Conservation (phyloP, 768 basidiomycete genomes). For the Suillus subluteus region DNA sequence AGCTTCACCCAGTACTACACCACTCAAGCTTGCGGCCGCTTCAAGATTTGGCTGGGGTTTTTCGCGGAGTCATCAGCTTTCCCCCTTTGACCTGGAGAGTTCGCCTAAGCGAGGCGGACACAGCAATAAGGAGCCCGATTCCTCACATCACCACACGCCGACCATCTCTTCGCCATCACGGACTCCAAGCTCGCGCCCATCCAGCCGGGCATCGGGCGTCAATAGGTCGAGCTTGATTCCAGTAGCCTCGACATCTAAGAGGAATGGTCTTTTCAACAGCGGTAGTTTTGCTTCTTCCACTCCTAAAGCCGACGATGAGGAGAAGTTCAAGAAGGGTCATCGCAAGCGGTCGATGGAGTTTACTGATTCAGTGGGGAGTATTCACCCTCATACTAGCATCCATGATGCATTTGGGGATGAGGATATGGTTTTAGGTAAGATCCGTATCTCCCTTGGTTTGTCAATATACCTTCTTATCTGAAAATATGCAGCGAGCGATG, state of each 20-base stretch:
- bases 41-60: conserved; percentile 46
- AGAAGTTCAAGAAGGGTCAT: conserved; percentile 29
- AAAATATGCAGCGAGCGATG: conserved; percentile 41
- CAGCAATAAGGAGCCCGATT: conserved; percentile 5
- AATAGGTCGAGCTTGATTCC: conserved; percentile 47
- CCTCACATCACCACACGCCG: conserved; percentile 14
- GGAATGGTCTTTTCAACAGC: conserved; percentile 16
- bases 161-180: conserved; percentile 26
- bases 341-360: conserved; percentile 32
- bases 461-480: conserved; percentile 4
- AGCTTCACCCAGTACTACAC: conserved; percentile 11
- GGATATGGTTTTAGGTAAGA: conserved; percentile 25
- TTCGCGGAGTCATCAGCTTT: conserved; percentile 38
- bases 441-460: conserved; percentile 1
- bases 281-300: conserved; percentile 14
- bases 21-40: conserved; percentile 24
- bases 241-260: conserved; percentile 43
- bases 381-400: conserved; percentile 25
- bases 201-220: conserved; percentile 28
- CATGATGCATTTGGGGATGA: conserved; percentile 21
- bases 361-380: conserved; percentile 26
- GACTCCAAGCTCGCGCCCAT: conserved; percentile 27
- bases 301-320: conserved; percentile 19
- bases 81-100: conserved; percentile 44
- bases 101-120: conserved; percentile 15